Percentiles rank a stretch among this genome's conserved stretches.
Conservation (phyloP, 306 rosid species). For the Vachellia collinsii region DNA sequence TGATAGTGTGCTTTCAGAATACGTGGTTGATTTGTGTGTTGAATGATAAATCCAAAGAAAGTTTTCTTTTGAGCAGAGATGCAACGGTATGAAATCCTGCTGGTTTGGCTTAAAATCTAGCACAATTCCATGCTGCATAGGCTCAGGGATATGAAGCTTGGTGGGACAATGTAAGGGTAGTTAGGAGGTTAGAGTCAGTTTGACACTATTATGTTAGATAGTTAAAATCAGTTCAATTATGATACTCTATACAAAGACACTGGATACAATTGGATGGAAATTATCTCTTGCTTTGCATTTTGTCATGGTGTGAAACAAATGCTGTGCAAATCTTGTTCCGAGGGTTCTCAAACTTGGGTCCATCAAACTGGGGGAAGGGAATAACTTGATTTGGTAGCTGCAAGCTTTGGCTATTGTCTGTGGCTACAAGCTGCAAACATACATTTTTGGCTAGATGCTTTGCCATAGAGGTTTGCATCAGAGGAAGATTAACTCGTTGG, state of each 20-base stretch:
- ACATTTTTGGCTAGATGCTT: too few relatives aligned
- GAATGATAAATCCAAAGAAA: background rate
- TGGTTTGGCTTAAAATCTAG: background rate
- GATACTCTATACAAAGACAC: background rate
- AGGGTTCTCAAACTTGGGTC: background rate
- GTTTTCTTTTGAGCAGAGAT: background rate
- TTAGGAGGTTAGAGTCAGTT: background rate
- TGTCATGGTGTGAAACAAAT: background rate
- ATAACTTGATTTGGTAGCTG: too few relatives aligned
- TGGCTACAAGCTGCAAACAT: too few relatives aligned
- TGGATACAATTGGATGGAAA: background rate
- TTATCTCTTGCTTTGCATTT: background rate
- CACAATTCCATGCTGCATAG: background rate
- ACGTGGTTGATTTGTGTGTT: background rate
- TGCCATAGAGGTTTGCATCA: too few relatives aligned
- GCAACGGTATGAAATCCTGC: background rate
- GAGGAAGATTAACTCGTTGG: too few relatives aligned
- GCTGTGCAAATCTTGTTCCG: background rate
- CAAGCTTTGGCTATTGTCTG: too few relatives aligned
- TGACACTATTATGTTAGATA: background rate
- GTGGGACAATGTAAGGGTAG: background rate
- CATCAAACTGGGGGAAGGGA: too few relatives aligned
- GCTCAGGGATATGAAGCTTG: background rate
- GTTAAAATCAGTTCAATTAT: background rate
- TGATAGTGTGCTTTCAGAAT: background rate